Evolutionary conservation across 441 rosid species (phyloP), one percentile per base, ranked within the genome.

Genomic region (Metrosideros polymorpha): DNA sequence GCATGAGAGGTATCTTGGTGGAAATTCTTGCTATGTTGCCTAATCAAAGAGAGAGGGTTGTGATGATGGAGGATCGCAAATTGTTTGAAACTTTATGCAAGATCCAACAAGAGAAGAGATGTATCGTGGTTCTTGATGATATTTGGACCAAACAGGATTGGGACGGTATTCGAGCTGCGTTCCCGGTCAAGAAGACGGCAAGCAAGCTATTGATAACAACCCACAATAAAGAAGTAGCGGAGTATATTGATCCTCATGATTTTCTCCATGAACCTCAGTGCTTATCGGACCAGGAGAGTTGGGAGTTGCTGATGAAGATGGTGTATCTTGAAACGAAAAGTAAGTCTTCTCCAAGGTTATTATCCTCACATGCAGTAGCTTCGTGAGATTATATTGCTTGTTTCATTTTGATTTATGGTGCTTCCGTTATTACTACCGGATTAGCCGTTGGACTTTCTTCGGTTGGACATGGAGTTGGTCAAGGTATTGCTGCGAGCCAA

Each of bases 311-410:
- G 9, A 30, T 7, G 75, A 61, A 30, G 42, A 30, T 0, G 39
- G 75, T 0, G 0, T 30, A 29, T 0, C 24, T 0, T 1, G 0
- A 3, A 14, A 57, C 0, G 0, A 14, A 57, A n/a, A 4, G 66
- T n/a, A 13, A 57, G 19, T 6, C 18, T 57, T 57, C 35, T 0
- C 9, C 13, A 0, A 57, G 7, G 1, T n/a, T 14, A 57, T 57
- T 57, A 0, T 6, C 9, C 19, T 13, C 1, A 14, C 66, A 29
- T 57, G n/a, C 14, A 0, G 5, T 22, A 24, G 57, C n/a, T 57
- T n/a, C 35, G 6, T n/a, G 3, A 3, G 9, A 57, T n/a, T n/a
- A 57, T 57, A 0, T 25, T 25, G 61, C 13, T 8, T 8, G 27
- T 53, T 53, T 53, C 27, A 53, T 53, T 53, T 53, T 53, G 27